Evolutionary conservation across 768 basidiomycete species (phyloP).

Genomic region (Thelephora aurantiotincta): DNA sequence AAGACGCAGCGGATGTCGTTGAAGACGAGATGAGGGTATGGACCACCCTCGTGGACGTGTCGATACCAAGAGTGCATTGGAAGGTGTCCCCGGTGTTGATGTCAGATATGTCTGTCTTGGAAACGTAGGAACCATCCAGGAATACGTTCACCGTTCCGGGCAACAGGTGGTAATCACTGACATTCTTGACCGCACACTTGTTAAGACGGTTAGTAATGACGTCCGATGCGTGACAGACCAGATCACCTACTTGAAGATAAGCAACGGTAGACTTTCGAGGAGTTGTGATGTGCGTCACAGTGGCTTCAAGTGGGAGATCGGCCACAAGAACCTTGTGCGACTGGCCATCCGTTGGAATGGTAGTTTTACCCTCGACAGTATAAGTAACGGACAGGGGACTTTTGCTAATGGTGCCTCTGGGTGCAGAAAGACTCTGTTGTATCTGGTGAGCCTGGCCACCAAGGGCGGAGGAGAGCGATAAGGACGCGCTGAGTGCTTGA

Average conservation of each 20-base stretch:
- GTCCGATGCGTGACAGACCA: neutral
- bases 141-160: slow-evolving; percentile 40
- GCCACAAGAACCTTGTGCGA: slow-evolving; percentile 42
- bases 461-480: no score
- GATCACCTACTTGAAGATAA: slow-evolving; percentile 29
- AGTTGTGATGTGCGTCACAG: slow-evolving; percentile 31
- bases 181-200: slow-evolving; percentile 39
- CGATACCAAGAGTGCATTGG: slow-evolving; percentile 36
- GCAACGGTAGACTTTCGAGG: slow-evolving; percentile 35
- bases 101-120: slow-evolving; percentile 34
- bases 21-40: slow-evolving; percentile 28
- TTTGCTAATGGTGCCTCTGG: slow-evolving; percentile 32
- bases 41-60: slow-evolving; percentile 16
- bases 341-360: slow-evolving; percentile 38
- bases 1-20: slow-evolving; percentile 21
- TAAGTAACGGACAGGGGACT: slow-evolving; percentile 40
- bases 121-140: slow-evolving; percentile 41
- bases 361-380: slow-evolving; percentile 32
- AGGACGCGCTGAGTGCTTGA: no score
- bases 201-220: neutral
- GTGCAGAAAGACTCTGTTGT: slow-evolving; percentile 19
- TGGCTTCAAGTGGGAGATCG: slow-evolving; percentile 29
- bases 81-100: slow-evolving; percentile 37
- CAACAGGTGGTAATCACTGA: slow-evolving; percentile 40
- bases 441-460: neutral